Percentiles rank a stretch among this genome's conserved stretches.
phyloP scores from a whole-genome alignment of 2,329 filamentous ascomycete genomes.

The Calycina herbarum region DNA sequence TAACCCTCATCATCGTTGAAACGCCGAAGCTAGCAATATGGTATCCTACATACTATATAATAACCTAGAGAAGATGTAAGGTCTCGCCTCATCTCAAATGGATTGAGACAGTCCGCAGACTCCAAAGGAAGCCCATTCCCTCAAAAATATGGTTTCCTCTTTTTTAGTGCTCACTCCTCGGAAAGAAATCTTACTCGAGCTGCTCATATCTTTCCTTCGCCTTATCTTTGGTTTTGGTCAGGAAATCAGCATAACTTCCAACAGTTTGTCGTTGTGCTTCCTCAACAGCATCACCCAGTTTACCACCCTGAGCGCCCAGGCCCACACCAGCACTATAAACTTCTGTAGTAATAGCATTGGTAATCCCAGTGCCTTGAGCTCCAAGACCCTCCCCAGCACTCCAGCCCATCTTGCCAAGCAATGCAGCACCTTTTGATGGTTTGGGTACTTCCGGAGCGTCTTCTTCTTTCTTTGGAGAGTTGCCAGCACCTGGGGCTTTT shows the following conservation, averaged over 20 bases:
- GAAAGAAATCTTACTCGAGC: constrained; percentile 38
- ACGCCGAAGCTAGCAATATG: neutral
- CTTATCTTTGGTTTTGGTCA: constrained; percentile 64
- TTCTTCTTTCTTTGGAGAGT: constrained; percentile 34
- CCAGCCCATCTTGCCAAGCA: constrained; percentile 76
- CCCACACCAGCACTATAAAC: constrained; percentile 69
- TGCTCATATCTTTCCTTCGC: constrained; percentile 65
- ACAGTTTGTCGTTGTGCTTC: constrained; percentile 63
- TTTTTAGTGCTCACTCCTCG: neutral
- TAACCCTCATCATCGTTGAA: neutral
- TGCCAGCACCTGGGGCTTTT: constrained; percentile 31
- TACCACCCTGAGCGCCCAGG: constrained; percentile 67
- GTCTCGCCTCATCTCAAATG: neutral
- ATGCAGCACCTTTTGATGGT: constrained; percentile 62
- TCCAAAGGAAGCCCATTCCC: neutral
- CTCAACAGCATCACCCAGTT: constrained; percentile 65
- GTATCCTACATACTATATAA: constrained; percentile 4
- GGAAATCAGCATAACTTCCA: constrained; percentile 60
- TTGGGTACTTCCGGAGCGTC: constrained; percentile 40
- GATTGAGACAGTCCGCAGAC: neutral
- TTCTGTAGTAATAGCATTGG: constrained; percentile 62
- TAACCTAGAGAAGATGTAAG: neutral
- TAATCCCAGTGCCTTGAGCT: constrained; percentile 60
- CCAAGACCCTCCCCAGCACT: constrained; percentile 64
- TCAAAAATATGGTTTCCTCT: neutral